Evolutionary conservation across 73 alveolate species (phyloP), one percentile per base, ranked within the genome.

Genomic region (Breviolum minutum): DNA sequence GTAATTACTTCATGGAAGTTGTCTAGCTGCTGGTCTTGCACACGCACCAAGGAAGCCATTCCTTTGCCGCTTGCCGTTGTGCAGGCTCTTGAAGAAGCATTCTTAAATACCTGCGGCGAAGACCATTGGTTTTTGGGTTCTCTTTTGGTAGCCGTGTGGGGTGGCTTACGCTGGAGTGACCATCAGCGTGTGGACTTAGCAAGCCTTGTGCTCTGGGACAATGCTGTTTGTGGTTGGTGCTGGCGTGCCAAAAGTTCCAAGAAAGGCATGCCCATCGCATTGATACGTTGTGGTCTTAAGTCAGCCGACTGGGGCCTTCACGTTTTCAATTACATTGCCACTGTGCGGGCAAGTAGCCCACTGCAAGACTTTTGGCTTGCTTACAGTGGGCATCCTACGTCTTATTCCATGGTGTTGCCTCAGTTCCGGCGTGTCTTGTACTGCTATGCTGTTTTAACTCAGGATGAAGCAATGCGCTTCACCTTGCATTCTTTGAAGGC

Each of bases 51-150:
- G 76, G 94, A 84, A 26, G 94, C 94, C 26, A 32, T 84, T 7
- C 94, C 94, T 84, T 24, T 84, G 24, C 94, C 94, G 9, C 69
- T 84, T 24, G 60, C 69, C 24, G 94, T 63, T 8, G 94, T 61
- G 8, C 11, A 26, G 40, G 60, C 27, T 9, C 60, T 84, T 1
- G 94, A 84, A 22, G 54, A 10, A 1, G 76, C 73, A 4, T 6
- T 84, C 22, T 24, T 68, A 22, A 6, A 68, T 22, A 17, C 61
- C 7, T 0, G 77, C 11, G 68, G 48, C 63, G 64, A 26, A 32
- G 95, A 71, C 17, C 48, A 54, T 29, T 87, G 81, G 95, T 40
- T 60, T 5, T 9, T 87, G 2, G 63, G 40, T 17, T 30, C 69
- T 40, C 66, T 87, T 8, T 74, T 87, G 68, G 66, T 87, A 7